These are phyloP conservation scores for Hibiscus tridactylites DNA, from an alignment of 345 rosid genomes.

Conservation along the genomic window DNA sequence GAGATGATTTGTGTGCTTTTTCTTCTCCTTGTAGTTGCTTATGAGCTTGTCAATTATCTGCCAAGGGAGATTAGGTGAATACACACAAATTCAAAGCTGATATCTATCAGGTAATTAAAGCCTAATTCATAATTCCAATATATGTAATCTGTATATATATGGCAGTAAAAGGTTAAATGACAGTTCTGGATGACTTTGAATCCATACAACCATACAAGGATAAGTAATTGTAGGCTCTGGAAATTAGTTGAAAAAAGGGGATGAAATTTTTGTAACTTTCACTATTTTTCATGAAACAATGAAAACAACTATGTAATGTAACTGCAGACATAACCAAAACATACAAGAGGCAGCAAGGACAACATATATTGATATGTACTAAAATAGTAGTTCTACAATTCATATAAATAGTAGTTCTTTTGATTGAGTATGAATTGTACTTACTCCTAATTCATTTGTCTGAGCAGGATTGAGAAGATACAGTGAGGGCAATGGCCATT, in stretches of 20 bases:
- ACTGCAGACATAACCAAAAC: slow-evolving; percentile 7
- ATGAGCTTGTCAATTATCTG: background rate
- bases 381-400: too few species aligned
- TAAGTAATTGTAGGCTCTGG: background rate
- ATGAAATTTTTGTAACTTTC: background rate
- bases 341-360: background rate
- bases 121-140: background rate
- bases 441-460: background rate
- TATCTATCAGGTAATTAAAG: background rate
- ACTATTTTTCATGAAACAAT: background rate
- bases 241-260: background rate
- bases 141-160: background rate
- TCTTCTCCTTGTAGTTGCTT: background rate
- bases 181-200: background rate
- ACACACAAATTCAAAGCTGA: background rate
- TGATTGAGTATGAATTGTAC: slow-evolving; percentile 1
- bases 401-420: background rate
- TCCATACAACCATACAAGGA: background rate
- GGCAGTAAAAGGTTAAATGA: background rate
- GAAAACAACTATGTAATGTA: slow-evolving; percentile 1
- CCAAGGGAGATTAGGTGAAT: background rate
- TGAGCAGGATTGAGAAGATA: background rate
- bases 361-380: background rate
- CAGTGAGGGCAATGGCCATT: background rate
- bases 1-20: background rate